These are phyloP conservation scores for Aspergillus wentii DNA, from an alignment of 495 filamentous ascomycete species.

Conservation along the genomic window DNA sequence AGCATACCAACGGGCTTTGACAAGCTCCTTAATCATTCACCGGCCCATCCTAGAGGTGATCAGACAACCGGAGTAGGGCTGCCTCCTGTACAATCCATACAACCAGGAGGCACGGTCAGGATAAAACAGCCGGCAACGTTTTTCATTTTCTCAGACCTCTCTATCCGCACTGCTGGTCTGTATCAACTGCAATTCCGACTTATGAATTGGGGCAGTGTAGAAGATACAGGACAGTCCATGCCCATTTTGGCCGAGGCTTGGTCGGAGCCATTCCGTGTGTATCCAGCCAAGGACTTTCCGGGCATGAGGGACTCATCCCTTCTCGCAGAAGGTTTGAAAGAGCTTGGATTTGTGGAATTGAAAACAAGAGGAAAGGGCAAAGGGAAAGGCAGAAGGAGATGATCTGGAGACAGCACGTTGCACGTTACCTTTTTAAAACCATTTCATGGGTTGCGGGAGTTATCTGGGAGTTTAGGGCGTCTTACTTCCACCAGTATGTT, in stretches of 20 bases:
- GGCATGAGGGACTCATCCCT: conserved; percentile 67
- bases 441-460: conserved; percentile 2
- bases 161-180: conserved; percentile 77
- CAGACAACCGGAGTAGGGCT: conserved; percentile 12
- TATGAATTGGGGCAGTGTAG: conserved; percentile 56
- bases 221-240: conserved; percentile 52
- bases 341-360: conserved; percentile 42
- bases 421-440: too few relatives aligned
- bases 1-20: conserved; percentile 39
- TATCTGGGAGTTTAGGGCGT: too few relatives aligned
- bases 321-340: conserved; percentile 35
- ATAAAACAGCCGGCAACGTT: conserved; percentile 53
- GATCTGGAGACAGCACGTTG: too few relatives aligned
- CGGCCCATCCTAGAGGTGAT: conserved; percentile 61
- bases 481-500: too few relatives aligned
- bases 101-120: background rate
- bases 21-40: conserved; percentile 42
- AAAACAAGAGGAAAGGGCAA: conserved; percentile 42
- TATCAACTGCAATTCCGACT: conserved; percentile 86
- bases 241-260: conserved; percentile 62
- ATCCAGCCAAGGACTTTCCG: conserved; percentile 93
- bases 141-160: conserved; percentile 93
- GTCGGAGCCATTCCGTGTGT: conserved; percentile 82
- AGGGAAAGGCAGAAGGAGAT: conserved; percentile 34
- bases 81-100: conserved; percentile 42